Evolutionary conservation across 257 asterid genomes (phyloP).

Genomic region (Jasminum sambac): DNA sequence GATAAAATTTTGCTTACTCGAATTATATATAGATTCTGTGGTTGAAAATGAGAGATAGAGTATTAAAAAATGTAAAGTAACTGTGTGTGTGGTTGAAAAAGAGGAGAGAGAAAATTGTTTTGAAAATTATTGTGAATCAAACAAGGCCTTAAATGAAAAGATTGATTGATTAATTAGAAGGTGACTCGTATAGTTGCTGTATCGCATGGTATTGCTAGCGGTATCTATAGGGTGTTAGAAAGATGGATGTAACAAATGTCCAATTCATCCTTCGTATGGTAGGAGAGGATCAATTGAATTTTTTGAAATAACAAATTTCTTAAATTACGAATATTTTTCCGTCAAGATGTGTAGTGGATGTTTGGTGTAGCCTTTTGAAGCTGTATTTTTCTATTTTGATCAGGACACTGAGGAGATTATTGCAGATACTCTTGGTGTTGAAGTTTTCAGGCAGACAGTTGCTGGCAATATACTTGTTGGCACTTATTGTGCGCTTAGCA

Average conservation of each 20-base stretch:
- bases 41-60: too few species aligned
- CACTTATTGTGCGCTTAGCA: slow-evolving; percentile 72
- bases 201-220: neutral
- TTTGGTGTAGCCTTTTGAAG: too few species aligned
- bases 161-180: neutral
- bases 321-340: too few species aligned
- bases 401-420: slow-evolving; percentile 96
- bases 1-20: too few species aligned
- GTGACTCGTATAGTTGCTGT: neutral
- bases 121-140: too few species aligned
- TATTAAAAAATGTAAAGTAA: too few species aligned
- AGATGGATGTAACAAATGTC: neutral
- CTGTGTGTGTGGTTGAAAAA: too few species aligned
- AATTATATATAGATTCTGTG: too few species aligned
- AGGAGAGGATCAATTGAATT: neutral
- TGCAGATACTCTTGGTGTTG: slow-evolving; percentile 91
- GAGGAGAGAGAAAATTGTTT: too few species aligned
- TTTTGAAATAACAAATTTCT: neutral
- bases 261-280: neutral
- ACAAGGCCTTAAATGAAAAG: neutral
- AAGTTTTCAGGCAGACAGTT: slow-evolving; percentile 82
- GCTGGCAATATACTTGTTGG: slow-evolving; percentile 92
- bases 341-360: too few species aligned
- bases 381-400: slow-evolving; percentile 8
- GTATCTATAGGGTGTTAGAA: neutral